Base-by-base conservation (phyloP, 768 basidiomycete species). In the Mycena epipterygia region DNA sequence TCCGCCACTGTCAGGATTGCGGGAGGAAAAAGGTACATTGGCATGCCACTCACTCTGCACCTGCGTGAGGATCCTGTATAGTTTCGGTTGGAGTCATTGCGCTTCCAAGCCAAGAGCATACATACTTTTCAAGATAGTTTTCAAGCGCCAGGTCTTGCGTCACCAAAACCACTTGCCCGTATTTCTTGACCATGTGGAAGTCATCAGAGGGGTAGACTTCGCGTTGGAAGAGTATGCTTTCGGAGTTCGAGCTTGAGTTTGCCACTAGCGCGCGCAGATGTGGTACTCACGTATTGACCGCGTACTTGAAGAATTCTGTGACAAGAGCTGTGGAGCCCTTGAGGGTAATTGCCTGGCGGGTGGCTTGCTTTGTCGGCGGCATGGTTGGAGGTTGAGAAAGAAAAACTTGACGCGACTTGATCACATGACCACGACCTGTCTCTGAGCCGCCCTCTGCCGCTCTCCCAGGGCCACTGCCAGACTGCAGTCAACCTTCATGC, bases 161-260 rank as follows among this genome's bases (percentile, higher is more conserved):
- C 9, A 98, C 93, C 30, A 99, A 87, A 60, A 99, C 94, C 0
- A 95, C 96, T 78, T 99, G 92, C 0, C 98, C 97, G 74, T 99
- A 99, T 80, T 99, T 99, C 82, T 99, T 99, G 68, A 99, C 97
- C 95, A 98, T 97, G 78, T 95, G 93, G n/a, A n/a, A n/a, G n/a
- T n/a, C n/a, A n/a, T n/a, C n/a, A 0, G 95, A 92, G 3, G 98
- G 98, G 79, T 99, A n/a, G n/a, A n/a, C n/a, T n/a, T n/a, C 96
- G 49, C 98, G 89, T 83, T 99, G 97, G 82, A n/a, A n/a, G n/a
- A n/a, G n/a, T n/a, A n/a, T n/a, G n/a, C n/a, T n/a, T n/a, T n/a
- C n/a, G n/a, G n/a, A n/a, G n/a, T n/a, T n/a, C n/a, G n/a, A n/a
- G n/a, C n/a, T n/a, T n/a, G n/a, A n/a, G n/a, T n/a, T n/a, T n/a